Percentiles rank a stretch among this genome's conserved stretches.
These are phyloP conservation scores for Berkeleyomyces basicola DNA, from an alignment of 2,329 filamentous ascomycete genomes.

Conservation along the genomic window DNA sequence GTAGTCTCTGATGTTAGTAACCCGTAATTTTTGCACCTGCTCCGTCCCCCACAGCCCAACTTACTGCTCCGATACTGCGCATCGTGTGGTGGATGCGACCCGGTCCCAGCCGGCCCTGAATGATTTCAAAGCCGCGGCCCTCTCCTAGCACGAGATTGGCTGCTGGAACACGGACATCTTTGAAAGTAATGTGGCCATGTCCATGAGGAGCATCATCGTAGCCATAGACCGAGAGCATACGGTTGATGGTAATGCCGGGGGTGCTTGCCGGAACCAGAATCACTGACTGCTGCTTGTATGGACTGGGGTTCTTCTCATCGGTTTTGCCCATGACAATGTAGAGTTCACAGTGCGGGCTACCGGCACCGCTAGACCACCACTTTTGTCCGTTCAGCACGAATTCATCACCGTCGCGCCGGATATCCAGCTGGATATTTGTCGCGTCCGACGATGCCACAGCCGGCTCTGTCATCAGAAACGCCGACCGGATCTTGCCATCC, in stretches of 20 bases:
- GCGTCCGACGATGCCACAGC: constrained; percentile 80
- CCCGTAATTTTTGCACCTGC: not conserved
- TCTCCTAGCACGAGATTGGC: constrained; percentile 79
- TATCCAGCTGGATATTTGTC: constrained; percentile 76
- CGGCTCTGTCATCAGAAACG: constrained; percentile 89
- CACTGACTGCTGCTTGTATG: constrained; percentile 86
- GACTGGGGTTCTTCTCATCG: constrained; percentile 55
- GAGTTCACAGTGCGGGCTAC: constrained; percentile 78
- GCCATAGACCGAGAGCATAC: constrained; percentile 87
- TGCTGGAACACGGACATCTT: constrained; percentile 74
- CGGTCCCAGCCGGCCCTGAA: constrained; percentile 88
- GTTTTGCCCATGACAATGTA: constrained; percentile 97
- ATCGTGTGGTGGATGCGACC: constrained; percentile 97
- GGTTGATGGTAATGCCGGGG: constrained; percentile 77
- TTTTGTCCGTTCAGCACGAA: constrained; percentile 92
- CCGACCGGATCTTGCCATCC: constrained; percentile 71
- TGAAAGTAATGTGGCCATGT: constrained; percentile 82
- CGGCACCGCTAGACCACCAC: constrained; percentile 98
- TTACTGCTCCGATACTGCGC: constrained; percentile 72
- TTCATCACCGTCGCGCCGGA: constrained; percentile 67
- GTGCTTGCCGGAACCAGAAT: constrained; percentile 69
- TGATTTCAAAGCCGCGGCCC: constrained; percentile 93
- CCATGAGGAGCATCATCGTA: constrained; percentile 98
- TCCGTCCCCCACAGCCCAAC: constrained; percentile 17
- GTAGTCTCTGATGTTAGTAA: constrained; percentile 5